phyloP scores from a whole-genome alignment of 2,329 filamentous ascomycete genomes.

The Diaporthe helianthi region DNA sequence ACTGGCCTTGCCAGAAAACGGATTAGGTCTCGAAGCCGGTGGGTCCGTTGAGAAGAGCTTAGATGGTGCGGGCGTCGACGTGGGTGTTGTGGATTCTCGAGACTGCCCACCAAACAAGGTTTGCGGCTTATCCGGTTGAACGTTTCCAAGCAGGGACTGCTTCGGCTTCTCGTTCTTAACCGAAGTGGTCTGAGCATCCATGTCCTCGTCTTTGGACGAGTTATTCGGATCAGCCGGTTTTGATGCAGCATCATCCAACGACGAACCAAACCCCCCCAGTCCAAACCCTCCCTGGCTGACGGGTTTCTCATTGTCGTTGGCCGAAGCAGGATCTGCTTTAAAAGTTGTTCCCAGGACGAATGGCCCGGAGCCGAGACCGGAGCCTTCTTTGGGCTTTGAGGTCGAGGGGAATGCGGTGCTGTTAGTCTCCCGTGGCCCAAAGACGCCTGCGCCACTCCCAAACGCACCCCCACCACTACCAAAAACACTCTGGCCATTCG shows the following conservation, averaged over 20 bases:
- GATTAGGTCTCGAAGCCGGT: slow-evolving; percentile 22
- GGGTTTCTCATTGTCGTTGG: slow-evolving; percentile 63
- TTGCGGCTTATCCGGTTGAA: background rate
- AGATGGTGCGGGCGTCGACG: slow-evolving; percentile 56
- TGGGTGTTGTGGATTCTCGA: slow-evolving; percentile 55
- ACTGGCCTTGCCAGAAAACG: slow-evolving; percentile 27
- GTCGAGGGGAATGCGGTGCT: slow-evolving; percentile 49
- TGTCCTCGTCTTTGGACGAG: slow-evolving; percentile 58
- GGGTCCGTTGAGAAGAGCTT: slow-evolving; percentile 37
- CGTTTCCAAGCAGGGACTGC: slow-evolving; percentile 41
- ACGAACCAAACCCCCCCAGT: slow-evolving; percentile 62
- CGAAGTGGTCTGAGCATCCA: slow-evolving; percentile 50
- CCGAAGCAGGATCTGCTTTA: slow-evolving; percentile 66
- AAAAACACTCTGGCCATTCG: slow-evolving; percentile 31
- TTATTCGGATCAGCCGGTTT: slow-evolving; percentile 40
- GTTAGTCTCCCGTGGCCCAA: slow-evolving; percentile 41
- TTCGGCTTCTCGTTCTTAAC: slow-evolving; percentile 48
- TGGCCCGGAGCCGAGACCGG: slow-evolving; percentile 57
- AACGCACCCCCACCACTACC: slow-evolving; percentile 17
- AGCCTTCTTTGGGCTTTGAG: slow-evolving; percentile 46
- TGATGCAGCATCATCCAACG: slow-evolving; percentile 56
- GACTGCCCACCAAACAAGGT: slow-evolving; percentile 3
- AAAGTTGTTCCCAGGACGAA: slow-evolving; percentile 76
- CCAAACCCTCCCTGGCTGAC: slow-evolving; percentile 59
- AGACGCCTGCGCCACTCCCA: slow-evolving; percentile 31